Evolutionary conservation across 1,284 basidiomycete genomes (phyloP).

Genomic region (Trichosporon asahii): DNA sequence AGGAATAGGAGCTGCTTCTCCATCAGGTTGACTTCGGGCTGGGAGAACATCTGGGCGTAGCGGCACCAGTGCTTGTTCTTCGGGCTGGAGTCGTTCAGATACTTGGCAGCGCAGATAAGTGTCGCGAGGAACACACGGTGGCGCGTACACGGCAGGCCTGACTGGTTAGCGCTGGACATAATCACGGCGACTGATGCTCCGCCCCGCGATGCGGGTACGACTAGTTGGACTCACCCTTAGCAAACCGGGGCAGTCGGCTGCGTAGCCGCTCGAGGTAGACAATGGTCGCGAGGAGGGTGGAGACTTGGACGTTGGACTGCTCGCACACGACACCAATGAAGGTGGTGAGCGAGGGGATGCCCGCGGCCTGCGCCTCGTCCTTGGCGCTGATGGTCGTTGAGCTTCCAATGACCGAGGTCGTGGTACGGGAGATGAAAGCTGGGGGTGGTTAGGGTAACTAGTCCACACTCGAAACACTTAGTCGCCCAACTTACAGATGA

Average conservation of each 20-base stretch:
- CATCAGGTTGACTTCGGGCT: slow-evolving; percentile 79
- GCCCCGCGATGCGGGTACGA: neutral
- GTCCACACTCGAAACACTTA: neutral
- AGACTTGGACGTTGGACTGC: slow-evolving; percentile 83
- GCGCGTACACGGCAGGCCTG: slow-evolving; percentile 85
- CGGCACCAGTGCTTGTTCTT: slow-evolving; percentile 90
- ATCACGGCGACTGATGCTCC: neutral
- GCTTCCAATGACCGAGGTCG: slow-evolving; percentile 50
- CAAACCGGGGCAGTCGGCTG: slow-evolving; percentile 72
- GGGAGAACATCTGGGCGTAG: slow-evolving; percentile 66
- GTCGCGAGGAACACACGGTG: slow-evolving; percentile 95
- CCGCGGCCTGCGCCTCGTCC: slow-evolving; percentile 54
- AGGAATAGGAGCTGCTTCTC: slow-evolving; percentile 89
- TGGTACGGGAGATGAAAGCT: slow-evolving; percentile 51
- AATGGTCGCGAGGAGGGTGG: slow-evolving; percentile 86
- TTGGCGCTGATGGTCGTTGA: slow-evolving; percentile 42
- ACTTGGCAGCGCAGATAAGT: slow-evolving; percentile 94
- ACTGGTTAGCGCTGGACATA: neutral
- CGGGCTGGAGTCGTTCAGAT: slow-evolving; percentile 91
- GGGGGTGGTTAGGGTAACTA: neutral
- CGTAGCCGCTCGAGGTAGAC: slow-evolving; percentile 88
- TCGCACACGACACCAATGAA: slow-evolving; percentile 84
- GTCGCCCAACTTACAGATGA: slow-evolving; percentile 60
- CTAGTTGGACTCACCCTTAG: slow-evolving; percentile 64
- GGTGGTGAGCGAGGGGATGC: slow-evolving; percentile 72